A percentile compares a stretch with the other conserved stretches of the same genome.
These are phyloP conservation scores for Aspergillus cristatus DNA, from an alignment of 495 filamentous ascomycete species.

Conservation along the genomic window DNA sequence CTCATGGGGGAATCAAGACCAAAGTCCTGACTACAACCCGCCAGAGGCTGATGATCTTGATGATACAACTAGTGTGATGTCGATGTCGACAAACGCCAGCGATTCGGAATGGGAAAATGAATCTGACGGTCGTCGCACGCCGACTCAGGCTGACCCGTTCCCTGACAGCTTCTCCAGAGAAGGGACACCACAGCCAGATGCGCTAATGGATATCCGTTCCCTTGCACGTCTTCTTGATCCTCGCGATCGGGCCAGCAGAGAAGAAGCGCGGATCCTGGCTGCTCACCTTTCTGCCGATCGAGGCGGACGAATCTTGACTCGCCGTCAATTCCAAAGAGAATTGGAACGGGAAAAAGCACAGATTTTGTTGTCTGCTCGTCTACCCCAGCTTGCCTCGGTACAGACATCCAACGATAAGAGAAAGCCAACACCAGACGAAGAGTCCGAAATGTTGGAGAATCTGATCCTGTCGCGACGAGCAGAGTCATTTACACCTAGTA, in stretches of 20 bases:
- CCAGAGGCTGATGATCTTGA: slow-evolving; percentile 45
- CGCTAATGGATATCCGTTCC: slow-evolving; percentile 53
- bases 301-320: slow-evolving; percentile 58
- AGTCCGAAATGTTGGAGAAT: slow-evolving; percentile 70
- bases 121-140: slow-evolving; percentile 61
- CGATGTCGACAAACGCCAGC: slow-evolving; percentile 40
- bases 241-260: slow-evolving; percentile 60
- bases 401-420: slow-evolving; percentile 17
- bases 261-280: slow-evolving; percentile 74
- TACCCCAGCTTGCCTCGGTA: slow-evolving; percentile 11
- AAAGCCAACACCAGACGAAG: slow-evolving; percentile 56
- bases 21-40: slow-evolving; percentile 59
- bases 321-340: slow-evolving; percentile 61
- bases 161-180: slow-evolving; percentile 39
- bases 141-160: slow-evolving; percentile 50
- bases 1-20: slow-evolving; percentile 74
- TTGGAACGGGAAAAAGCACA: slow-evolving; percentile 55
- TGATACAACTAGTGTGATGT: slow-evolving; percentile 71
- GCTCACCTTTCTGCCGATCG: slow-evolving; percentile 59
- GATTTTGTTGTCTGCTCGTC: slow-evolving; percentile 46
- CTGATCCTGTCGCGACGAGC: slow-evolving; percentile 59
- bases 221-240: slow-evolving; percentile 82
- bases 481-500: slow-evolving; percentile 13
- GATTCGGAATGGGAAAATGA: slow-evolving; percentile 49
- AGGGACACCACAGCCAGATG: slow-evolving; percentile 50